Evolutionary conservation across 2,329 filamentous ascomycete species (phyloP).

Genomic region (Trichoderma sp.): DNA sequence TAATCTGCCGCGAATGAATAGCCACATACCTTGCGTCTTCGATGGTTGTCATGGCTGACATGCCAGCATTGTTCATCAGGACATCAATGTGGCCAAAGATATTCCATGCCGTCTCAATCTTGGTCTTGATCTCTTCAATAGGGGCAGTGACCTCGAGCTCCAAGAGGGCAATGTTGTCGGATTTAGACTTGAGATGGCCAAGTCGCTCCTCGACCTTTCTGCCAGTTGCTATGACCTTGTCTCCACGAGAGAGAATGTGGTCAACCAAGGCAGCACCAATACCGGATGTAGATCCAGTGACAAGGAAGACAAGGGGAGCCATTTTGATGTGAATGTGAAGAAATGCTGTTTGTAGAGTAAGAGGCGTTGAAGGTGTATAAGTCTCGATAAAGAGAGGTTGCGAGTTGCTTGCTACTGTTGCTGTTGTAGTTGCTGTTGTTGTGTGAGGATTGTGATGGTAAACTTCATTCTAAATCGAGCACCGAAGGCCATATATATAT

Average conservation of each 20-base stretch:
- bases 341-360: neutral
- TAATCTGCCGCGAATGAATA: neutral
- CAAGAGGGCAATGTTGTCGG: slow-evolving; percentile 28
- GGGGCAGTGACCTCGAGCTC: slow-evolving; percentile 32
- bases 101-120: slow-evolving; percentile 28
- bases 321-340: slow-evolving; percentile 20
- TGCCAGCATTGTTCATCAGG: slow-evolving; percentile 36
- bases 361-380: neutral
- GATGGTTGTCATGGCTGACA: slow-evolving; percentile 26
- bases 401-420: neutral
- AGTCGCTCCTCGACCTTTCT: slow-evolving; percentile 29
- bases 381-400: neutral
- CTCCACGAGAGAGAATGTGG: slow-evolving; percentile 28
- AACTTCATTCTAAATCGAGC: neutral
- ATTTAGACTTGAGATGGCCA: slow-evolving; percentile 23
- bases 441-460: neutral
- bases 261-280: slow-evolving; percentile 30
- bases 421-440: neutral
- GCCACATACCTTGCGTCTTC: slow-evolving; percentile 34
- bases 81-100: slow-evolving; percentile 35
- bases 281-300: slow-evolving; percentile 35
- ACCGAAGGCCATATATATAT: neutral
- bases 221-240: slow-evolving; percentile 33
- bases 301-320: slow-evolving; percentile 33
- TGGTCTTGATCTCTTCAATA: slow-evolving; percentile 20